Base-by-base conservation (phyloP, 176 grass and related monocot species). In the Themeda triandra region DNA sequence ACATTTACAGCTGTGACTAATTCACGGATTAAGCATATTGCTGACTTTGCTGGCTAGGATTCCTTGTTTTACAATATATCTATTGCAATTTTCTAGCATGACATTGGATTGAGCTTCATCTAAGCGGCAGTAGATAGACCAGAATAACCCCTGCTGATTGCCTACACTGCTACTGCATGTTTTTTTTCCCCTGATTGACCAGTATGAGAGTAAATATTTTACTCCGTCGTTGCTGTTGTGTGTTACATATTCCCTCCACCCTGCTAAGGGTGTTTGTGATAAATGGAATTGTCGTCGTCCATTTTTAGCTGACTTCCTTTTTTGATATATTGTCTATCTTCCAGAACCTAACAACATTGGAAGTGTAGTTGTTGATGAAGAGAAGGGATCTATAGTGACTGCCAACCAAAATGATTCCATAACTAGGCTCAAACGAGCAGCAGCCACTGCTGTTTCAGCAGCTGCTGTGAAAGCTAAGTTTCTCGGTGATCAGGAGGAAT, bases 401-500 rank as follows among this genome's bases (percentile, higher is more conserved):
- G 15, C 63, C 46, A 78, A 78, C n/a, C 59, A 71, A 79, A 85
- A 41, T 85, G 87, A 94, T 83, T 73, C 87, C 85, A n/a, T 92
- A 86, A 81, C 69, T 11, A 92, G 90, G 71, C 86, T 99, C 76
- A 99, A 94, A 88, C 89, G 90, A 83, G 93, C 96, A 76, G 96
- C 91, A 42, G 75, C 84, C 24, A 99, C 93, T 84, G 89, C 93
- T 56, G 62, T 99, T 84, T 93, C 96, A 68, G 93, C 96, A 37
- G 93, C 91, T 88, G 83, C 91, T 39, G 96, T 94, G 42, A 99
- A 99, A 85, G 86, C 96, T 75, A 94, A 94, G 81, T 88, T 92
- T 75, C 93, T 99, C 9, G 93, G 93, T 33, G 88, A 92, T 79
- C 88, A 94, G 80, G 96, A 99, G 73, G 96, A 99, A 87, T 87